Evolutionary conservation across 331 rosid genomes (phyloP).

Genomic region (Telfairia occidentalis): DNA sequence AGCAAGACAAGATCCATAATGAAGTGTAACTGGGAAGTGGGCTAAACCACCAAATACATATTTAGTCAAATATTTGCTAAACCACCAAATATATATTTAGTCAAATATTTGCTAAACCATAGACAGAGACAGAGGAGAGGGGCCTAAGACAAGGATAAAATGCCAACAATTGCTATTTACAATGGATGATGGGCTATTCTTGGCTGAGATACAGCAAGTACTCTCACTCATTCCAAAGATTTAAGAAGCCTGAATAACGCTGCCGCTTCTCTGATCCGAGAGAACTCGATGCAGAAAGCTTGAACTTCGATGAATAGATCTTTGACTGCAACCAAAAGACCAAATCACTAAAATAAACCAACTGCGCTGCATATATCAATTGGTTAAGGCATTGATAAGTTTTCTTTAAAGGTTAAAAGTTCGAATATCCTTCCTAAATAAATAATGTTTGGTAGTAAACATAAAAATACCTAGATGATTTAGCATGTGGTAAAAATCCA

Average conservation of each 20-base stretch:
- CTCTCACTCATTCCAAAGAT: conserved; percentile 50
- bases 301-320: conserved; percentile 91
- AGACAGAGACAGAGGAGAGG: background rate
- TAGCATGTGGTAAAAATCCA: background rate
- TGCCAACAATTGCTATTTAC: conserved; percentile 13
- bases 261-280: conserved; percentile 88
- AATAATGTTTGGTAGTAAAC: background rate
- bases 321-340: conserved; percentile 49
- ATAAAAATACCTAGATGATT: background rate
- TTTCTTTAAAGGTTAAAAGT: too few relatives aligned
- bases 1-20: background rate
- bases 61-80: conserved; percentile 2
- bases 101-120: conserved; percentile 6
- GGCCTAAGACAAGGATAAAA: background rate
- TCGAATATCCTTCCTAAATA: too few relatives aligned
- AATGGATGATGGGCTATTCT: background rate
- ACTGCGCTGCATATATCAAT: background rate
- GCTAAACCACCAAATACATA: background rate
- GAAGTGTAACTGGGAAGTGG: background rate
- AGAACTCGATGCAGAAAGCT: conserved; percentile 88
- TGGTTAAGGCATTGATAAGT: too few relatives aligned
- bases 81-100: background rate
- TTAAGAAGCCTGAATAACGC: conserved; percentile 87
- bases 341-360: background rate
- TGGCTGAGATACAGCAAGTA: background rate